Base-by-base conservation (phyloP, 768 basidiomycete species). In the Termitomyces sp. region DNA sequence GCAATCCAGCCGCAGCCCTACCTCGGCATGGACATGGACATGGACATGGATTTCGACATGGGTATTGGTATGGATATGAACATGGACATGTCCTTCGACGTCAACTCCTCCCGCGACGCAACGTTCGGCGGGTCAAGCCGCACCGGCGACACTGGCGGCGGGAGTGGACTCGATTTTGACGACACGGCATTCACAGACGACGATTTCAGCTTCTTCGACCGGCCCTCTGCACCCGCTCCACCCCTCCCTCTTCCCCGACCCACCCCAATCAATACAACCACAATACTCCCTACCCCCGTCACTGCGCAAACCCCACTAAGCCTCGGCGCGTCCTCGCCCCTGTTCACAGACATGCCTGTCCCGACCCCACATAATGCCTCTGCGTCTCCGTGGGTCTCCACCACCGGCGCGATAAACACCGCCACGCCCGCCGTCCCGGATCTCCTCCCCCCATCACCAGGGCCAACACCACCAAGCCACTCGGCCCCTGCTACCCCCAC, bases 201-300 rank as follows among this genome's bases (percentile, higher is more conserved):
- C 52, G 91, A 94, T 67, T 94, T 94, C 67, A 87, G 82, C 66
- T 94, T 91, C 69, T 94, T 93, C 64, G 90, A 94, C 64, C 76
- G 76, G 23, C 84, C 83, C 0, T 73, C 78, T 47, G 52, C 56
- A 15, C 41, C 51, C 31, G 39, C 59, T 6, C 18, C 6, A 29
- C 10, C 27, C 22, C 52, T 20, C 16, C 39, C 18, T 33, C 49
- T 49, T 9, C n/a, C 33, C 4, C 41, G 25, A 27, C 27, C 32
- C 13, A 29, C 49, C 20, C 29, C 32, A 18, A 49, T 42, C 10
- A 16, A 49, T 23, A 33, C 38, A 47, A 16, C 18, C 23, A 32
- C 53, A 39, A 32, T 23, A 15, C 16, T 45, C 3, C 63, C 74
- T 40, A 69, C 70, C 23, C 68, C 73, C 15, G 58, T 68, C 5